Conservation (phyloP, 805 yeast genomes). For the Myxozyma udenii region DNA sequence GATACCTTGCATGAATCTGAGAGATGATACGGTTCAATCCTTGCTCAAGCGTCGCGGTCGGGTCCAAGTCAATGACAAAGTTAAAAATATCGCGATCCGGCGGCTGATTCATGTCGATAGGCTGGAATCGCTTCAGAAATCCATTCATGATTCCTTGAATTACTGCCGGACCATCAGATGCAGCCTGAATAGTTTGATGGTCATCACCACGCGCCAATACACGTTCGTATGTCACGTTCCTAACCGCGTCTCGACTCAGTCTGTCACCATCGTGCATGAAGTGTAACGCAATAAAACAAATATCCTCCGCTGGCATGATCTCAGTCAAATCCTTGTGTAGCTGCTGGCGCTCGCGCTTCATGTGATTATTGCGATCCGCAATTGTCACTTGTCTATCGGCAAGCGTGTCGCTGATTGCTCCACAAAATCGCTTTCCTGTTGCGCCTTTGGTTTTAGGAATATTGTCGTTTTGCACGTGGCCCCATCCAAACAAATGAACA, state of each 20-base stretch:
- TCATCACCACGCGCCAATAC: slow-evolving; percentile 74
- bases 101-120: slow-evolving; percentile 43
- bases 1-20: slow-evolving; percentile 44
- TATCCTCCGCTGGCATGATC: slow-evolving; percentile 40
- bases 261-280: slow-evolving; percentile 46
- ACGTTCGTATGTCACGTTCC: slow-evolving; percentile 53
- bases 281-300: slow-evolving; percentile 65
- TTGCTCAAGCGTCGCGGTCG: slow-evolving; percentile 47
- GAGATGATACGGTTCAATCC: slow-evolving; percentile 50
- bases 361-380: slow-evolving; percentile 82
- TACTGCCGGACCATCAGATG: slow-evolving; percentile 46
- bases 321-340: slow-evolving; percentile 52
- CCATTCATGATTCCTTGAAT: slow-evolving; percentile 68
- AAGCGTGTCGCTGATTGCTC: slow-evolving; percentile 36
- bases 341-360: slow-evolving; percentile 62
- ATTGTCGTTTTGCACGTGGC: slow-evolving; percentile 79
- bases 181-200: slow-evolving; percentile 74
- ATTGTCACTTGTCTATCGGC: slow-evolving; percentile 52
- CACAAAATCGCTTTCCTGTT: slow-evolving; percentile 28
- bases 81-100: slow-evolving; percentile 70
- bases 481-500: slow-evolving; percentile 59
- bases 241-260: slow-evolving; percentile 10
- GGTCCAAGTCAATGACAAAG: slow-evolving; percentile 55
- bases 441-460: slow-evolving; percentile 42
- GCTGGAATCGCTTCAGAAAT: slow-evolving; percentile 67